Evolutionary conservation across 805 yeast genomes (phyloP).

Genomic region (Metschnikowia bowlesiae): DNA sequence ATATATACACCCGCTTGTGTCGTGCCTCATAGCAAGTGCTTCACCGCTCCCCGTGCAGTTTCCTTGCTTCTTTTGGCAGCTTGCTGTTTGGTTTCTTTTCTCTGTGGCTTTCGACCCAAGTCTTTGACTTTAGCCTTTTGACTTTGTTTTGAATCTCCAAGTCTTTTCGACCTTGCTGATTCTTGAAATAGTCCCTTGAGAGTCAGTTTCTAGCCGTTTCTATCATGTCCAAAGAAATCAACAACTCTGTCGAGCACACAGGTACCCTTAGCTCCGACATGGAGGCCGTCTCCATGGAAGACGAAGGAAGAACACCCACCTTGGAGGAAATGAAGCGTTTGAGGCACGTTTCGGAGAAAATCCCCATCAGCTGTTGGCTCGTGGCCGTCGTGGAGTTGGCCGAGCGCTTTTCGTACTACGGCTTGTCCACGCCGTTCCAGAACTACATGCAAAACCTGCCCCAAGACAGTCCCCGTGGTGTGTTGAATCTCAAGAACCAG

Average conservation of each 20-base stretch:
- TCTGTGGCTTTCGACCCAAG: no score
- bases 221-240: constrained; percentile 7
- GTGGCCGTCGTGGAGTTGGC: constrained; percentile 72
- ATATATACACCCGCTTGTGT: no score
- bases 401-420: constrained; percentile 79
- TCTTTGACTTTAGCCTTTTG: no score
- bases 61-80: no score
- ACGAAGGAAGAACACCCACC: constrained; percentile 46
- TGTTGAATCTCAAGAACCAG: constrained; percentile 53
- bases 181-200: no score
- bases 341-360: constrained; percentile 47
- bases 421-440: constrained; percentile 70
- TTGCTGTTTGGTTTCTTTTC: no score
- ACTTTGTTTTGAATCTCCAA: no score
- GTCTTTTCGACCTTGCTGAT: no score
- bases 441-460: constrained; percentile 67
- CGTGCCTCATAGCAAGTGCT: no score
- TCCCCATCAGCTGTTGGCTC: constrained; percentile 56
- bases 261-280: constrained; percentile 4
- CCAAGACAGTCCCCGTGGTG: constrained; percentile 43
- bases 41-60: no score
- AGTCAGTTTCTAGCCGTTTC: background rate
- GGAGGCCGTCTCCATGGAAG: constrained; percentile 13
- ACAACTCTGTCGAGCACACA: constrained; percentile 3
- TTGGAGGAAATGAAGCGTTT: constrained; percentile 49